These are phyloP conservation scores for Ascocoryne sarcoides DNA, from an alignment of 2,329 filamentous ascomycete genomes.

Conservation along the genomic window DNA sequence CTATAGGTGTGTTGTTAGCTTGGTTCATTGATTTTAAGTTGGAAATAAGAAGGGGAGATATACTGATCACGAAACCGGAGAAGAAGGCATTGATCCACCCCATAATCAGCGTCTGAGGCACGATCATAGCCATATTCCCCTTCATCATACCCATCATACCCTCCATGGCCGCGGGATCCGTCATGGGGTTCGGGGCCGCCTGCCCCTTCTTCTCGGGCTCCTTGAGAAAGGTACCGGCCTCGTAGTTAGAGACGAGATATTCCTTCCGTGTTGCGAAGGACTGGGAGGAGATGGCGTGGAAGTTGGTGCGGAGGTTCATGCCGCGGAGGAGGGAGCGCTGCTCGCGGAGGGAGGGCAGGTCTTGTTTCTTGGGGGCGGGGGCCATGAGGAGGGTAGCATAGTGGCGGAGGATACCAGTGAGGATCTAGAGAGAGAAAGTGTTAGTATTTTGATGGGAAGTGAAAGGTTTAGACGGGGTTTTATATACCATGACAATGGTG, in stretches of 20 bases:
- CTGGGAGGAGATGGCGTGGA: conserved; percentile 65
- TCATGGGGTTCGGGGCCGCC: conserved; percentile 86
- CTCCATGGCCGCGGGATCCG: conserved; percentile 93
- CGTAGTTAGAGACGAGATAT: conserved; percentile 72
- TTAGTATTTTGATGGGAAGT: background rate
- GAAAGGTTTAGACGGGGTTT: background rate
- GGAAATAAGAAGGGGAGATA: conserved; percentile 30
- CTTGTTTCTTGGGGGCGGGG: conserved; percentile 71
- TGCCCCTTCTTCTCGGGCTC: conserved; percentile 80
- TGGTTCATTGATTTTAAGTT: too few species aligned
- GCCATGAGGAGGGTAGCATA: conserved; percentile 92
- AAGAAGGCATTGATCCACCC: conserved; percentile 99
- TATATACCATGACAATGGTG: conserved; percentile 81
- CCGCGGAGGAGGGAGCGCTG: conserved; percentile 78
- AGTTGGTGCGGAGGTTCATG: conserved; percentile 75
- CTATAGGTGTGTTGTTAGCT: conserved; percentile 31
- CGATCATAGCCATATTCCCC: conserved; percentile 99
- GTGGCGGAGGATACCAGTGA: conserved; percentile 92
- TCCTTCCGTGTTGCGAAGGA: conserved; percentile 77
- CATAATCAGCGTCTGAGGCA: conserved; percentile 98
- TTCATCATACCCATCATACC: conserved; percentile 99
- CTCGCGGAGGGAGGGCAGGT: conserved; percentile 70
- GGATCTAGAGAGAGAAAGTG: conserved; percentile 48
- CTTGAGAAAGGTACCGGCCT: conserved; percentile 81
- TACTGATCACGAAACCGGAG: conserved; percentile 94